These are phyloP conservation scores for Metschnikowia matae DNA, from an alignment of 805 yeast genomes.

Conservation along the genomic window DNA sequence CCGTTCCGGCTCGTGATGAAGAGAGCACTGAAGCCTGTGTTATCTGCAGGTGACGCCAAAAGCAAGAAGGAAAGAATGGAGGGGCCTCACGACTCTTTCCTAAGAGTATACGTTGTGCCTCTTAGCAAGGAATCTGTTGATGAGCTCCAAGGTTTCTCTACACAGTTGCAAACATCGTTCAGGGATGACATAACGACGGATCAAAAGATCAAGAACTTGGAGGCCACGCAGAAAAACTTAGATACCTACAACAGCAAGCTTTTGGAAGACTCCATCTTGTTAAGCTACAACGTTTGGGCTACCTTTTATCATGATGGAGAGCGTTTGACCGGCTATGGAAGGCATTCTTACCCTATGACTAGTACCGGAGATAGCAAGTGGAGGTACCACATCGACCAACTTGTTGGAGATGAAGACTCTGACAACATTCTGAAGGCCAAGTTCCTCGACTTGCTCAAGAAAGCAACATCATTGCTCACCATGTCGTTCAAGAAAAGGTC, in stretches of 20 bases:
- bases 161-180: constrained; percentile 30
- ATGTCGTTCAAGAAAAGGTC: constrained; percentile 11
- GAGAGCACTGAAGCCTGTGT: constrained; percentile 5
- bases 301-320: constrained; percentile 18
- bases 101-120: constrained; percentile 32
- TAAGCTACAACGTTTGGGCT: constrained; percentile 22
- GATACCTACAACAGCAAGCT: constrained; percentile 22
- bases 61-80: neutral
- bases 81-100: constrained; percentile 9
- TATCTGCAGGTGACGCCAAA: neutral
- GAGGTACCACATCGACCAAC: constrained; percentile 17
- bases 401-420: neutral
- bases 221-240: constrained; percentile 23
- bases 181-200: constrained; percentile 22
- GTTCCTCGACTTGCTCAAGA: constrained; percentile 13
- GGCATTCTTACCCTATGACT: constrained; percentile 24
- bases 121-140: constrained; percentile 19
- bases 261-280: constrained; percentile 17
- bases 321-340: constrained; percentile 4
- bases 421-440: constrained; percentile 4
- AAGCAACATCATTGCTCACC: constrained; percentile 12
- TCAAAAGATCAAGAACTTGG: constrained; percentile 22
- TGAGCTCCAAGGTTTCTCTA: constrained; percentile 24
- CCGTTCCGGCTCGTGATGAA: constrained; percentile 30
- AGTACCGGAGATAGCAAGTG: constrained; percentile 21